These are phyloP conservation scores for Penicillium pulvis DNA, from an alignment of 495 filamentous ascomycete species.

Conservation along the genomic window DNA sequence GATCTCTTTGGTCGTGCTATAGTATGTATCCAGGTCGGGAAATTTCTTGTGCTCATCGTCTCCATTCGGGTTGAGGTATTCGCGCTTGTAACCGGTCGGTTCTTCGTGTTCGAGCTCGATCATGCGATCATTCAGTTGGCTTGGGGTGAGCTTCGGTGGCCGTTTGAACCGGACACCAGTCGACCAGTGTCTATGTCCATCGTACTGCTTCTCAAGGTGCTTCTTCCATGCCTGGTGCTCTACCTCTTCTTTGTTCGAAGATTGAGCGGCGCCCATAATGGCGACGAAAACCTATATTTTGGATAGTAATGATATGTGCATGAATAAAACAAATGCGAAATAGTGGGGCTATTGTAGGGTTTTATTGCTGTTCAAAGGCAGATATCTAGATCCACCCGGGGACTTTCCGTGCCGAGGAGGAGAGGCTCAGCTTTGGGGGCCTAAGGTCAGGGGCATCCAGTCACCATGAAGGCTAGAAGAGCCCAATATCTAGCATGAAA, in stretches of 20 bases:
- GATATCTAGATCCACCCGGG: neutral
- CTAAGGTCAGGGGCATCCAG: neutral
- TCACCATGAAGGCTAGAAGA: neutral
- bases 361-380: neutral
- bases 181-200: constrained; percentile 5
- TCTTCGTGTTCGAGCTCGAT: constrained; percentile 13
- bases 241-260: neutral
- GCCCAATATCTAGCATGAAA: neutral
- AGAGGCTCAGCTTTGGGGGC: neutral
- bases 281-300: neutral
- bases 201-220: constrained; percentile 5
- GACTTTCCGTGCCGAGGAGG: neutral
- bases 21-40: constrained; percentile 17
- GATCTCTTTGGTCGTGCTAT: constrained; percentile 15
- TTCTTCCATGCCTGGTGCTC: constrained; percentile 1
- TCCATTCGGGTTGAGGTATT: constrained; percentile 13
- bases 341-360: neutral
- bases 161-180: neutral
- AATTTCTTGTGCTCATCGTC: constrained; percentile 17
- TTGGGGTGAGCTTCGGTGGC: neutral
- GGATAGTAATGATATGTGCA: neutral
- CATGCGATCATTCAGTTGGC: constrained; percentile 11
- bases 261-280: constrained; percentile 1
- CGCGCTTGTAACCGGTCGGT: constrained; percentile 2
- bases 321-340: neutral